phyloP scores from a whole-genome alignment of 768 basidiomycete species.

The Leccinum obscurum region DNA sequence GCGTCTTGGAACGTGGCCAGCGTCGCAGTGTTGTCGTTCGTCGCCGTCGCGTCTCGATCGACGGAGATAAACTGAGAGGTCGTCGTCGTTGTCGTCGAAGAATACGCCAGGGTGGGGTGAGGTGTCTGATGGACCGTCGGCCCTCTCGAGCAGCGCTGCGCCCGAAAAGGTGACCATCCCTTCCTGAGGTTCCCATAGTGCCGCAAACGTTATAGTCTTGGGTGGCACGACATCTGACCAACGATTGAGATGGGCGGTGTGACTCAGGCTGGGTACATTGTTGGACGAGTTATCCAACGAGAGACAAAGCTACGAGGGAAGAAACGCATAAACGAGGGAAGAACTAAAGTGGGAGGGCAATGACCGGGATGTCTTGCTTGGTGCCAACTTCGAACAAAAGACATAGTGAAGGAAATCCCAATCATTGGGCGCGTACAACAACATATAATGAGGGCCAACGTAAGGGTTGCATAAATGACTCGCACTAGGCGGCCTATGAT shows the following conservation, averaged over 20 bases:
- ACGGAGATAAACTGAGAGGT: slow-evolving; percentile 6
- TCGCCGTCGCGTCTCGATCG: slow-evolving; percentile 12
- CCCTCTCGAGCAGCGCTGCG: slow-evolving; percentile 41
- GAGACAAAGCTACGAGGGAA: too few relatives aligned
- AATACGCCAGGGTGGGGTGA: slow-evolving; percentile 11
- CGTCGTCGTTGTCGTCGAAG: slow-evolving; percentile 17
- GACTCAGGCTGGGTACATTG: too few relatives aligned
- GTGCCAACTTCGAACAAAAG: slow-evolving; percentile 17
- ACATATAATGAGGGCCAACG: too few relatives aligned
- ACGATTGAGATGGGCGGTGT: too few relatives aligned
- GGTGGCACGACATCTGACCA: too few relatives aligned
- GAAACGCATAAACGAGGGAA: too few relatives aligned
- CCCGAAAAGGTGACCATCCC: slow-evolving; percentile 60
- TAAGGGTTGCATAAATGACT: too few relatives aligned
- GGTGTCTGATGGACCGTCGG: slow-evolving; percentile 18
- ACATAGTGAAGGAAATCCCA: slow-evolving; percentile 12
- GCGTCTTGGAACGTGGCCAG: slow-evolving; percentile 30
- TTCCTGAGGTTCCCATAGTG: slow-evolving; percentile 38
- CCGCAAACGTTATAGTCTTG: too few relatives aligned
- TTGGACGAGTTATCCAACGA: too few relatives aligned
- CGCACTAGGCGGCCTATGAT: too few relatives aligned
- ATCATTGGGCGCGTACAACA: background rate
- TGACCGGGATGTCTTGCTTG: background rate
- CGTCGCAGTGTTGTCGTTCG: slow-evolving; percentile 25
- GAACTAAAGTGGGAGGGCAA: too few relatives aligned